Base-by-base conservation (phyloP, 108 stramenopile species). In the Bacterosira constricta region DNA sequence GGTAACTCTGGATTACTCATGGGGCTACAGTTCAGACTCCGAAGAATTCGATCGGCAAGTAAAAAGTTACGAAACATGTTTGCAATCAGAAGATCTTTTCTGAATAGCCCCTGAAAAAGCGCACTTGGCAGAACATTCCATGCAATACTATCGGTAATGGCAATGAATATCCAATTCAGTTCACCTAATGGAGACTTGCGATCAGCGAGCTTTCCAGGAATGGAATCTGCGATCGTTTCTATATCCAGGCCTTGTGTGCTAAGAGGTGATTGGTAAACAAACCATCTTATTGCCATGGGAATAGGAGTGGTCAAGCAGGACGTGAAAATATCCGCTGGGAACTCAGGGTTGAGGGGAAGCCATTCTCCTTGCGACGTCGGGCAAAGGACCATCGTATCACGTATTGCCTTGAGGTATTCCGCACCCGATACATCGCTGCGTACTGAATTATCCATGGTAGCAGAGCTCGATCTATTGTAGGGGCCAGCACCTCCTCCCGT, bases 151-250 rank as follows among this genome's bases (percentile, higher is more conserved):
- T 99, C 99, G 18, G 98, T 99, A 32, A 99, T 91, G 4, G 98
- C 97, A 12, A 98, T 99, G 73, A 99, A 98, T 25, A 99, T 97
- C 99, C 98, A 99, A 83, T 99, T 98, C 45, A 99, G 78, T 77
- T 99, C 98, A 26, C 71, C 94, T 3, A 92, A 67, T 20, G 90
- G 93, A 6, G 93, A 91, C 55, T 97, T 97, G 12, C 99, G 75
- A 85, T 99, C 97, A 21, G 81, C 84, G 1, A 95, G 70, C 47
- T 83, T 85, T 25, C 97, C 99, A 10, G 99, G 99, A 71, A 99
- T 97, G 29, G 73, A 32, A 52, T 98, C 97, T 6, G 96, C 94
- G 17, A 88, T 76, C 21, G 73, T 71, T 32, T 71, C 74, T 10
- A 73, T 66, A 26, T 85, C 85, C 52, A 88, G 44, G 6, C 60